These are phyloP conservation scores for Ananas comosus DNA, from an alignment of 176 grass and related monocot genomes.

Conservation along the genomic window DNA sequence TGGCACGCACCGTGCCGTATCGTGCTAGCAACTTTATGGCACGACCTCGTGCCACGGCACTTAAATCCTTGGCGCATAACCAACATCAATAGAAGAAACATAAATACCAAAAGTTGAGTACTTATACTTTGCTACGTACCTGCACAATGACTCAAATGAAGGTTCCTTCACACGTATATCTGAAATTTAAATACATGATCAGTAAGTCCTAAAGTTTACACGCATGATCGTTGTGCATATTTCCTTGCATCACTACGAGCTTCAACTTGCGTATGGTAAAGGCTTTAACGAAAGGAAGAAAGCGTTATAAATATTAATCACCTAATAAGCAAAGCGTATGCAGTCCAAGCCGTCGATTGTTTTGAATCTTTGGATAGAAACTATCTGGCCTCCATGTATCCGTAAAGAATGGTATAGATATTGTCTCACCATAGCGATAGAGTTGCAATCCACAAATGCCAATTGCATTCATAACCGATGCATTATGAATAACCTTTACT, in stretches of 20 bases:
- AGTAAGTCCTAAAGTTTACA: conserved; percentile 18
- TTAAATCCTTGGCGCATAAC: background rate
- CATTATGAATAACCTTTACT: conserved; percentile 86
- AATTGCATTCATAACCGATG: conserved; percentile 87
- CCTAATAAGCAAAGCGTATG: conserved; percentile 96
- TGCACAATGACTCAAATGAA: conserved; percentile 85
- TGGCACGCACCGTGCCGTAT: too few species aligned
- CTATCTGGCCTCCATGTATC: conserved; percentile 93
- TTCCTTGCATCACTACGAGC: background rate
- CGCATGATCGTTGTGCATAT: background rate
- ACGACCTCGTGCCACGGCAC: too few species aligned
- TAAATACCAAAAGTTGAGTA: background rate
- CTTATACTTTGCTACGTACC: conserved; percentile 24
- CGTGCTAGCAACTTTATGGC: too few species aligned
- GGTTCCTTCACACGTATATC: conserved; percentile 97
- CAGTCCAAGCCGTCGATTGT: conserved; percentile 58
- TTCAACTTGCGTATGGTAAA: background rate
- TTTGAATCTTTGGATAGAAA: conserved; percentile 93
- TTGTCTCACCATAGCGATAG: conserved; percentile 83
- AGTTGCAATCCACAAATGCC: conserved; percentile 88
- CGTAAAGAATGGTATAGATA: conserved; percentile 94
- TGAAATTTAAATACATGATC: conserved; percentile 13
- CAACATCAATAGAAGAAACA: background rate
- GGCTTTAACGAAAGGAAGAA: background rate
- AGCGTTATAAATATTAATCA: conserved; percentile 9